These are phyloP conservation scores for Xanthoconium purpureum DNA, from an alignment of 768 basidiomycete genomes.

Conservation along the genomic window DNA sequence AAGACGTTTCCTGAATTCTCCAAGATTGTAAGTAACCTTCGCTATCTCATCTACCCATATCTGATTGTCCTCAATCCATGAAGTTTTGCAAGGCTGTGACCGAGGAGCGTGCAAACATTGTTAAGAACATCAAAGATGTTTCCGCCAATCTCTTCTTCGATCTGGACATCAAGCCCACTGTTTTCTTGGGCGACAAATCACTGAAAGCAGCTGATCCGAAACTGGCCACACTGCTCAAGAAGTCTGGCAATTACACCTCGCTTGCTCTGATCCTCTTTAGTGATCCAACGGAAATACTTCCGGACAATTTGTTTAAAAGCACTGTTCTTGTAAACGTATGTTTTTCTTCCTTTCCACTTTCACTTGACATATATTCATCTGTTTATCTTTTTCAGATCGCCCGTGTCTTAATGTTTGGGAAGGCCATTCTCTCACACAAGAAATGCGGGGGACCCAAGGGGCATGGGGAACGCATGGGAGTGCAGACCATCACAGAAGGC, in stretches of 20 bases:
- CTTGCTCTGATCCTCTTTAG: neutral
- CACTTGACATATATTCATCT: too few species aligned
- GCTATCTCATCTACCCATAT: too few species aligned
- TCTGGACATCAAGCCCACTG: neutral
- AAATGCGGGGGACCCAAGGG: neutral
- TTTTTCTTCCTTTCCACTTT: neutral
- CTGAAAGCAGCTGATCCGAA: neutral
- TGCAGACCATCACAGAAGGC: too few species aligned
- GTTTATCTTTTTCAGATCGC: neutral
- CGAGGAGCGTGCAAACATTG: neutral
- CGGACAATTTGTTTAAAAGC: neutral
- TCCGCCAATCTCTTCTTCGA: neutral
- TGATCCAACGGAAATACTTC: neutral
- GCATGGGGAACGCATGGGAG: too few species aligned
- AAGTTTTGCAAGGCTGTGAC: neutral
- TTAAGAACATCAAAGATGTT: neutral
- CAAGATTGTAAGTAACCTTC: too few species aligned
- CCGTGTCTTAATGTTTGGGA: neutral
- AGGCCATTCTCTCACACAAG: neutral
- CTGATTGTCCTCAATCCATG: too few species aligned
- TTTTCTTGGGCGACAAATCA: neutral
- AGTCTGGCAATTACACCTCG: neutral
- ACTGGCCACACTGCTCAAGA: neutral
- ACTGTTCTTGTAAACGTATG: neutral
- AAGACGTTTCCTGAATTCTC: too few species aligned